These are phyloP conservation scores for Cladosporium sp. DNA, from an alignment of 2,329 filamentous ascomycete genomes.

Conservation along the genomic window DNA sequence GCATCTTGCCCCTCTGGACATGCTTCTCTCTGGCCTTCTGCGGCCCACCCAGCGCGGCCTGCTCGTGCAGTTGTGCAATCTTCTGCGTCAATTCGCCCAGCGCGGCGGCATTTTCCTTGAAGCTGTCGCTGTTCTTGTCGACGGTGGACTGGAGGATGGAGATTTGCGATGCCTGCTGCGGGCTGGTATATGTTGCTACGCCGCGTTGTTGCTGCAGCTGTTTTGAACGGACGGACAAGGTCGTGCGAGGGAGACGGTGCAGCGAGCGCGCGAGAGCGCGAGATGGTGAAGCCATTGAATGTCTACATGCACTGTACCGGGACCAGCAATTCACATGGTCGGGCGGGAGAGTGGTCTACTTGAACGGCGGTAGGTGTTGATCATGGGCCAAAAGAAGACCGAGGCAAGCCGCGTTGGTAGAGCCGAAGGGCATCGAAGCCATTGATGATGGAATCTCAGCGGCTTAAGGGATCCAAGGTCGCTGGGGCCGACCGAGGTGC, in stretches of 20 bases:
- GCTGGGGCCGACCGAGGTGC: not conserved
- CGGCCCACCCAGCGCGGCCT: conserved; percentile 68
- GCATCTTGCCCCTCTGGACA: conserved; percentile 84
- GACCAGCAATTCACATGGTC: conserved; percentile 7
- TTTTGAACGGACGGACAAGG: conserved; percentile 21
- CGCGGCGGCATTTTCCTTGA: conserved; percentile 73
- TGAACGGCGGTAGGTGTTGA: conserved; percentile 2
- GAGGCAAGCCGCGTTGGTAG: conserved; percentile 6
- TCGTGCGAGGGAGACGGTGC: not conserved
- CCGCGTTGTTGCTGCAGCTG: conserved; percentile 33
- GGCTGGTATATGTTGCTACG: conserved; percentile 75
- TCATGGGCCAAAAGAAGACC: not conserved
- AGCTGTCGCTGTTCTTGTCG: conserved; percentile 75
- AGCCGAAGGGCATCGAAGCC: not conserved
- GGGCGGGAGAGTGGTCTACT: not conserved
- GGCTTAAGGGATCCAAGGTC: conserved; percentile 9
- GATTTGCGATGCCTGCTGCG: conserved; percentile 78
- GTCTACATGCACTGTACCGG: not conserved
- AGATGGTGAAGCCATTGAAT: conserved; percentile 18
- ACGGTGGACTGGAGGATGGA: conserved; percentile 75
- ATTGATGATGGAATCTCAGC: not conserved
- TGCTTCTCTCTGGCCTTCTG: conserved; percentile 86
- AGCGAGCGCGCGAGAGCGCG: conserved; percentile 16
- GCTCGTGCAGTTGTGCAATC: conserved; percentile 68
- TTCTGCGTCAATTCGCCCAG: conserved; percentile 73